Conservation (phyloP, 73 alveolate genomes). For the Stentor coeruleus region DNA sequence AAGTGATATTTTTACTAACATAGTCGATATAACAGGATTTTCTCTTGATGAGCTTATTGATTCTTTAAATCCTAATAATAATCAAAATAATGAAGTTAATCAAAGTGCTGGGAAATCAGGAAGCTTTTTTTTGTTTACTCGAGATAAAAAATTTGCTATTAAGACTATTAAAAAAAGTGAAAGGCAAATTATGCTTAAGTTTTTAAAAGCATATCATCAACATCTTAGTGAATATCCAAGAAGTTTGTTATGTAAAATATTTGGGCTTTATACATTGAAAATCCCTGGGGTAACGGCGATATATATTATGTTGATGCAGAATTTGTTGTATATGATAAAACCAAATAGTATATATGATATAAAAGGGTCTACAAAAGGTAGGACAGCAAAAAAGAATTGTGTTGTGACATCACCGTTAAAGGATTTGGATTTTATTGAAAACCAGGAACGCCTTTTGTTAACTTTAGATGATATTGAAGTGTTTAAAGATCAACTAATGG, state of each 20-base stretch:
- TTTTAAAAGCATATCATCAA: too few relatives aligned
- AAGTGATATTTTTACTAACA: slow-evolving; percentile 17
- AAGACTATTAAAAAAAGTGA: neutral
- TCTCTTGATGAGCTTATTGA: slow-evolving; percentile 10
- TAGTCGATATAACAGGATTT: neutral
- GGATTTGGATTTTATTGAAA: neutral
- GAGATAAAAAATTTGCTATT: too few relatives aligned
- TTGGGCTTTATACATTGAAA: neutral
- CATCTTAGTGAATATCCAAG: neutral
- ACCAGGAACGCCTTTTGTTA: neutral
- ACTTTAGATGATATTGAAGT: neutral
- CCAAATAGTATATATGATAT: neutral
- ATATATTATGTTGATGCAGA: neutral
- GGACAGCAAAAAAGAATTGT: neutral
- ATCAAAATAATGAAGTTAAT: slow-evolving; percentile 32
- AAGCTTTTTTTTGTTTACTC: neutral
- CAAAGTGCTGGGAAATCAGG: neutral
- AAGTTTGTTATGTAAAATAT: neutral
- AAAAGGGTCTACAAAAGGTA: neutral
- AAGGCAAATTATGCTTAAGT: too few relatives aligned
- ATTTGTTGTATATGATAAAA: neutral
- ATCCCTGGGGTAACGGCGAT: neutral
- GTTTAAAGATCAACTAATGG: neutral
- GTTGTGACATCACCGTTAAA: neutral
- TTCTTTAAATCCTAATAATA: slow-evolving; percentile 44